Base-by-base conservation (phyloP, 148 eudicot genomes). In the Persicaria maculosa region DNA sequence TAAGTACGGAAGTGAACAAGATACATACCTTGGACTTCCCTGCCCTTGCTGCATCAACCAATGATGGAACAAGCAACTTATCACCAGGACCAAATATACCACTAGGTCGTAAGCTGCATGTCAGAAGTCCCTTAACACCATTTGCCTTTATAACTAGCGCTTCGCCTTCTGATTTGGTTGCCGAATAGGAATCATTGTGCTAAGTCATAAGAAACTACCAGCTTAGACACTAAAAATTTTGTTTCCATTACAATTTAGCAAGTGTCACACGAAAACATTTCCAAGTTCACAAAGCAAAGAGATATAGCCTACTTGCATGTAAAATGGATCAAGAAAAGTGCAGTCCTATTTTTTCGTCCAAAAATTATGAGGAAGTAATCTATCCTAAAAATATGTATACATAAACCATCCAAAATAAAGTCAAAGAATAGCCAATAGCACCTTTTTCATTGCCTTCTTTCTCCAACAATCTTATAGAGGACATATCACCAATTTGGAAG, bases 1-100 rank as follows among this genome's bases (percentile, higher is more conserved):
- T 15, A 65, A 31, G 53, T n/a, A n/a, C 31, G 47, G 40, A 72
- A 22, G 19, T 72, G 47, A 74, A 62, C 17, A 57, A 53, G 20
- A 22, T 65, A 59, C 11, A 75, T 86, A 91, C 98, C 97, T 94
- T 94, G 19, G 89, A 81, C 76, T 91, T 91, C 74, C 98, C 98
- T 40, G 93, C 97, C 88, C 92, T 87, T 69, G 98, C 98, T 80
- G 97, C 96, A 76, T 86, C 65, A 73, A 91, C 93, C 81, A 93
- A 81, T 72, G 98, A 89, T 73, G 98, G 98, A 72, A 91, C 91
- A 45, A 93, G 88, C 76, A 93, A 86, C 82, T 79, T 91, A 76
- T 93, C 98, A 84, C 98, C 97, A 77, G 98, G 98, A 74, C 98
- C 98, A 79, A 93, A 93, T 75, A 93, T 88, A 79, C 95, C 81